Base-by-base conservation (phyloP, 176 grass and related monocot genomes). In the Rhynchospora pubera region DNA sequence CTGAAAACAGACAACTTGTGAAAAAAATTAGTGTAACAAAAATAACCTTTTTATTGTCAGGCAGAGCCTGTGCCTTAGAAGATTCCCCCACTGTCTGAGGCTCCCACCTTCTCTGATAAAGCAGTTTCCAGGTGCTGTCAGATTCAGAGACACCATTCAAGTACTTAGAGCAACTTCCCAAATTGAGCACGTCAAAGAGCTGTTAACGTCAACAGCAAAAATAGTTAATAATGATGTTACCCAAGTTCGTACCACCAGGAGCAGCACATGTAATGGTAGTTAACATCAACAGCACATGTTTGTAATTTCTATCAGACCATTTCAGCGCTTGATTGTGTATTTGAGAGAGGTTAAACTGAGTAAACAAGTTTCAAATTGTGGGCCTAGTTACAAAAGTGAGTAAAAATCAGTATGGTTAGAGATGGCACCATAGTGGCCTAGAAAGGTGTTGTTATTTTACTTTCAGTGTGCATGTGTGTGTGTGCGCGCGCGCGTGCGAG, bases 131-230 rank as follows among this genome's bases (percentile, higher is more conserved):
- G 48, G 75, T 57, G 22, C 14, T 32, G 2, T 78, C 51, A 9
- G 24, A 78, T 58, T 78, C 51, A 58, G 48, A 58, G 51, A 78
- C 23, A 26, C 12, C 24, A 58, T 78, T 78, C 75, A 78, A 39
- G 48, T 78, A 78, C 55, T 78, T 78, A 22, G 75, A 78, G 55
- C 75, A 78, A 50, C 75, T 34, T 28, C 75, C 75, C 75, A 78
- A 34, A 32, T 10, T 30, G 14, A 78, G 28, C 75, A 58, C 23
- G 0, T 78, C 75, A 14, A 4, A 1, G 12, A 78, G 15, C 75
- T 78, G 43, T 76, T 78, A 19, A 71, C 42, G 19, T 22, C 67
- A 71, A 47, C 42, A 39, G 46, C 43, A 71, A 47, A 45, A 7
- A 39, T 39, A 39, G 34, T 39, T 1, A 39, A 39, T 2, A 39